Base-by-base conservation (phyloP, 1,284 basidiomycete genomes). In the Sanguinoderma infundibulare region DNA sequence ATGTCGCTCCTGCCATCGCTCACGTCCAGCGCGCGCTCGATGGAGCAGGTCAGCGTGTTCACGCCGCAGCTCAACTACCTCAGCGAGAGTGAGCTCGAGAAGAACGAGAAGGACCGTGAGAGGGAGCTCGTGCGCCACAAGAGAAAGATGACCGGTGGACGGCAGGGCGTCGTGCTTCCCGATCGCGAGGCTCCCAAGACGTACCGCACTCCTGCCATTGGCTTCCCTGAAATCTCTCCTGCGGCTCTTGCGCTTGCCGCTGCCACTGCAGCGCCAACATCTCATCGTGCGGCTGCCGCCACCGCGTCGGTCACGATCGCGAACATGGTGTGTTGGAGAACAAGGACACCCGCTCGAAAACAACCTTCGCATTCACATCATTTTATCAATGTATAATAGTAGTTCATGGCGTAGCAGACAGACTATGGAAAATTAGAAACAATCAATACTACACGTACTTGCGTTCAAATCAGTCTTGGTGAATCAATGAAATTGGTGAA, bases 151-250 rank as follows among this genome's bases (percentile, higher is more conserved):
- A 95, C 93, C 0, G 87, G 96, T 62, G 95, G 94, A 4, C 84
- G 96, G 55, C 83, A 96, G 52, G 96, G 95, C n/a, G 83, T 98
- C 64, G 87, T 88, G 1, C 79, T 98, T 15, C 96, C 97, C 0
- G 98, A 99, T 72, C 89, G 96, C 56, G 97, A 99, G 67, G 92
- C 95, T 2, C 86, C 92, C 71, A 88, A 95, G 77, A 98, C 98
- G 9, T 91, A 92, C 75, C 89, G 98, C 38, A 96, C 95, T 0
- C 89, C 91, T 6, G 89, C 92, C 3, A 87, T 96, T 60, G 91
- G 91, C 28, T 92, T 92, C 80, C 90, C 91, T 3, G 91, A 92
- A 69, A 76, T 91, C 53, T 91, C 92, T 68, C 77, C 90, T 50
- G 85, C 87, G 9, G 84, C 84, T 0, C 77, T 91, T 47, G 86